Evolutionary conservation across 2,329 filamentous ascomycete genomes (phyloP), one percentile per base, ranked within the genome.

Genomic region (Plenodomus biglobosus): DNA sequence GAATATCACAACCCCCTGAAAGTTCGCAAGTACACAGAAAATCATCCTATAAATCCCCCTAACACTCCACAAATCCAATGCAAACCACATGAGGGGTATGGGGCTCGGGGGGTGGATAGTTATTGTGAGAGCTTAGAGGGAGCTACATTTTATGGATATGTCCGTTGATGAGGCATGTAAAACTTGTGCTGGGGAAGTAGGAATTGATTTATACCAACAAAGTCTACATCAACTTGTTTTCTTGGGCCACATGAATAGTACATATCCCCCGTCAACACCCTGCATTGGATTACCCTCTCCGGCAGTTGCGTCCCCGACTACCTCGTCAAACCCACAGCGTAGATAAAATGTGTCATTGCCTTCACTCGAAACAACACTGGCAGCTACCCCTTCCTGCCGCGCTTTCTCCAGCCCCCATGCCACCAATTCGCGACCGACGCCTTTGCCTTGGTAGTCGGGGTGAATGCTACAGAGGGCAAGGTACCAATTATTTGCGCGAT

Each of bases 121-220:
- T 85, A 85, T 58, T 84, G 85, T 64, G 74, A 80, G 13, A 83
- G 78, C 27, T 55, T 83, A 30, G 70, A 78, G 42, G 76, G 74
- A 21, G 82, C 80, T 6, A 68, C 78, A 15, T 85, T 83, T 59
- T 69, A 84, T 59, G 72, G 67, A n/a, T n/a, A n/a, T n/a, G n/a
- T n/a, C n/a, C n/a, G n/a, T n/a, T n/a, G n/a, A n/a, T n/a, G n/a
- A n/a, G n/a, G n/a, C n/a, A n/a, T n/a, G n/a, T n/a, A n/a, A n/a
- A n/a, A n/a, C n/a, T n/a, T n/a, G n/a, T n/a, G n/a, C n/a, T 6
- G 13, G 15, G 13, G 13, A 17, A n/a, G 32, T 6, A 13, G 4
- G 15, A 7, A 36, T 36, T 36, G 32, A 17, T 17, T 6, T 36
- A 4, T 17, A 6, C 15, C 15, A 7, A 7, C 32, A 15, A 6